Conservation (phyloP, 2,329 filamentous ascomycete genomes). For the Fusarium sp. region DNA sequence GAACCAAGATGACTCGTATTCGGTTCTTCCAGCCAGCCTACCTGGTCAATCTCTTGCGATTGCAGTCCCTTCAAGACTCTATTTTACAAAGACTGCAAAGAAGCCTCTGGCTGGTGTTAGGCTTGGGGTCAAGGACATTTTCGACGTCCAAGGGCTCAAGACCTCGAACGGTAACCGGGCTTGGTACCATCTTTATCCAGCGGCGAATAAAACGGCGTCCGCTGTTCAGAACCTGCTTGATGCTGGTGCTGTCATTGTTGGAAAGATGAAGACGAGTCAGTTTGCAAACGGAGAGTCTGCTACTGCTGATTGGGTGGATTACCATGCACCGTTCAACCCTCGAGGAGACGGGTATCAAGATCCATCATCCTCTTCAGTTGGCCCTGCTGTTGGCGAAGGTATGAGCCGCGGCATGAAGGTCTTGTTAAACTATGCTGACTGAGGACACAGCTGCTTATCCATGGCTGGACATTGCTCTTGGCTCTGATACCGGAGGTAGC, state of each 20-base stretch:
- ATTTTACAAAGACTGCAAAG: neutral
- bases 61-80: neutral
- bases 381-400: neutral
- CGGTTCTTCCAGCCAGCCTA: neutral
- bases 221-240: neutral
- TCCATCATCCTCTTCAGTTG: neutral
- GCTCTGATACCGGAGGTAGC: neutral
- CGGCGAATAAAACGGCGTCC: neutral
- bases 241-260: neutral
- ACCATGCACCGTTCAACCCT: neutral
- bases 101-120: neutral
- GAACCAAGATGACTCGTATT: neutral
- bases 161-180: neutral
- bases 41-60: neutral
- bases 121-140: neutral
- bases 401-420: too few species aligned
- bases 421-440: neutral
- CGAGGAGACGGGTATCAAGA: neutral
- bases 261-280: neutral
- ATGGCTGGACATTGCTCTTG: neutral
- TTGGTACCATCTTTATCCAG: neutral
- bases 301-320: conserved; percentile 1
- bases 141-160: neutral
- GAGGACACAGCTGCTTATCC: neutral
- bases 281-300: neutral